Base-by-base conservation (phyloP, 768 basidiomycete species). In the Coprinopsis sp. region DNA sequence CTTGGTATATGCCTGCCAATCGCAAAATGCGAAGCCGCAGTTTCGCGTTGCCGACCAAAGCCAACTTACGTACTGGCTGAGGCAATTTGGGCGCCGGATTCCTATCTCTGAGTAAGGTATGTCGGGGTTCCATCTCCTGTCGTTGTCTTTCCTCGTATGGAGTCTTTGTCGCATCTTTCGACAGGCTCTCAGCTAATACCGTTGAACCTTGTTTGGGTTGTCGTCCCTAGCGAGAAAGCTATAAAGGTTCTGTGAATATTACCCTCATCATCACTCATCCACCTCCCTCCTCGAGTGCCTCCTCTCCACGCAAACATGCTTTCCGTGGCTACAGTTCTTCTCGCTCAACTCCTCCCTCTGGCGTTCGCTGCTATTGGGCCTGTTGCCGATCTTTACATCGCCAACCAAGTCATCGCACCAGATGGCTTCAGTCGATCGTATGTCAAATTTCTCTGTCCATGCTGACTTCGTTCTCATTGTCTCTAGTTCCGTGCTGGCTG, bases 401-500 rank as follows among this genome's bases (percentile, higher is more conserved):
- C 56, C 14, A 77, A 78, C 55, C 64, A 63, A 45, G 52, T 59
- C 16, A 69, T 78, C 30, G 58, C 71, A 2, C 77, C 77, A 0
- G 77, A 78, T 61, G 77, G 77, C n/a, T 76, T 68, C 49, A 49
- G 46, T 54, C 65, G 53, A 24, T 36, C 53, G 53, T 54, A 46
- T 3, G 53, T 52, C 23, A 13, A 11, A n/a, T 5, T 33, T 14
- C 7, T 27, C 8, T 12, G 27, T 12, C 8, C 33, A 27, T 4
- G 6, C 22, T 38, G 36, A 6, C 21, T 14, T 13, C 13, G 18
- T 37, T 13, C 8, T 24, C 6, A 16, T 7, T 27, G 16, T 34
- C 12, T 23, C 10, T 41, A 39, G 31, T 25, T 19, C 36, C 31
- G 53, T 13, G 31, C 44, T 44, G 34, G 34, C 40, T 43, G 30